Base-by-base conservation (phyloP, 371 early-diverging fungal species). In the Capillidium heterosporum region DNA sequence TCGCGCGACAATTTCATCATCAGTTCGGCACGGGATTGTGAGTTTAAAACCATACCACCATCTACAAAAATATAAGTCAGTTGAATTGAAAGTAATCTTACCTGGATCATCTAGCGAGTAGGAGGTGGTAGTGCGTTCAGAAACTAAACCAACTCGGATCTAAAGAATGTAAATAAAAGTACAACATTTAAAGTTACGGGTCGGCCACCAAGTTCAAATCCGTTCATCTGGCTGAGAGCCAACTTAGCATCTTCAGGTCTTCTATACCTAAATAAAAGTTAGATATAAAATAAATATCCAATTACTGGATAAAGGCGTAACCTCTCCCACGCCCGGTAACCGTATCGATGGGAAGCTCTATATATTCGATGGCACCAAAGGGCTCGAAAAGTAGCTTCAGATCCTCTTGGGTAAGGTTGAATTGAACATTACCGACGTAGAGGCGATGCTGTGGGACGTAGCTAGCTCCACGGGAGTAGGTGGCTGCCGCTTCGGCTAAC, bases 151-250 rank as follows among this genome's bases (percentile, higher is more conserved):
- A 50, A 89, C 88, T 65, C 81, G 82, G 54, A 89, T 76, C 86
- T 87, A 64, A 35, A 39, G 35, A 31, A 49, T 4, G 32, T 46
- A 43, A 46, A n/a, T 42, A 51, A 48, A 54, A 10, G 35, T 31
- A 47, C 23, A 31, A 29, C 39, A 40, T 13, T n/a, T 43, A 21
- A 13, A 65, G 71, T 62, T 70, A 79, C 76, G 50, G 70, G 67
- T 70, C 84, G 66, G 53, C 89, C 87, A 57, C 76, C 76, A 58
- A 92, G 62, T 57, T 84, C 86, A 62, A 82, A 80, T 1, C 89
- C 91, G 62, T 93, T 88, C 83, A 93, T 81, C 59, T 79, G 78
- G 35, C 84, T 81, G 29, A 87, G 65, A 1, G 95, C 95, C 44
- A 71, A 68, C 60, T 82, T 85, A 4, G 94, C 93, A 65, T 88